phyloP scores from a whole-genome alignment of 73 alveolate genomes.

The Effrenium voratum region DNA sequence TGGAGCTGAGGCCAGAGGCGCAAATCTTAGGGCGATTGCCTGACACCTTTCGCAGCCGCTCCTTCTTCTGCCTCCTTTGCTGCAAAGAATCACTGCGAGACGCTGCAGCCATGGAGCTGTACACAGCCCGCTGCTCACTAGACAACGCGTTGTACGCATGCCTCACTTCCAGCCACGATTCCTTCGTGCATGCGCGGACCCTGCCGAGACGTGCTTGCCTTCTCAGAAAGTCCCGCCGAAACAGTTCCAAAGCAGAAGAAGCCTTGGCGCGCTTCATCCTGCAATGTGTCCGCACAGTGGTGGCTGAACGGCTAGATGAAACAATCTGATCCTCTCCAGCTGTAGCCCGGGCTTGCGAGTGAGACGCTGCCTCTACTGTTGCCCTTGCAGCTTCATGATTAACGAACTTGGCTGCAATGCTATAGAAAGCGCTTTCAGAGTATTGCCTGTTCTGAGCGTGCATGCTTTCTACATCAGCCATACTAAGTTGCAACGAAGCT shows the following conservation, averaged over 20 bases:
- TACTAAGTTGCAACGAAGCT: not conserved
- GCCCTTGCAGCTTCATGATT: not conserved
- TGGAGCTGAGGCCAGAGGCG: not conserved
- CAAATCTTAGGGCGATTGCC: too few relatives aligned
- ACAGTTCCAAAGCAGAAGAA: not conserved
- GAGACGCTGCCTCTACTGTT: not conserved
- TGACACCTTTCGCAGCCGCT: not conserved
- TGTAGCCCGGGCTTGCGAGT: not conserved
- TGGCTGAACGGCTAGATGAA: too few relatives aligned
- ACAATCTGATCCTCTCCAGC: too few relatives aligned
- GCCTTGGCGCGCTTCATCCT: not conserved
- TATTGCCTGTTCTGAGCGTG: not conserved
- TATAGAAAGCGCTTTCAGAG: constrained; percentile 8
- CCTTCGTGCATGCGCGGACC: not conserved
- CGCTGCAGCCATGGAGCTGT: not conserved
- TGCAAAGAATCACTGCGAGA: not conserved
- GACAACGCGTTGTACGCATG: not conserved
- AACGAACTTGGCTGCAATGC: not conserved
- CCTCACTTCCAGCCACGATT: not conserved
- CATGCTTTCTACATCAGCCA: constrained; percentile 32
- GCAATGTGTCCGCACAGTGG: not conserved
- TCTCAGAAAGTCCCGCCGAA: not conserved
- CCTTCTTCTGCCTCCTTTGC: not conserved
- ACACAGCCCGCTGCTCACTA: not conserved
- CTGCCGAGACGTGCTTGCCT: not conserved